Conservation (phyloP, 2,329 filamentous ascomycete species). For the Aspergillus neoniger region DNA sequence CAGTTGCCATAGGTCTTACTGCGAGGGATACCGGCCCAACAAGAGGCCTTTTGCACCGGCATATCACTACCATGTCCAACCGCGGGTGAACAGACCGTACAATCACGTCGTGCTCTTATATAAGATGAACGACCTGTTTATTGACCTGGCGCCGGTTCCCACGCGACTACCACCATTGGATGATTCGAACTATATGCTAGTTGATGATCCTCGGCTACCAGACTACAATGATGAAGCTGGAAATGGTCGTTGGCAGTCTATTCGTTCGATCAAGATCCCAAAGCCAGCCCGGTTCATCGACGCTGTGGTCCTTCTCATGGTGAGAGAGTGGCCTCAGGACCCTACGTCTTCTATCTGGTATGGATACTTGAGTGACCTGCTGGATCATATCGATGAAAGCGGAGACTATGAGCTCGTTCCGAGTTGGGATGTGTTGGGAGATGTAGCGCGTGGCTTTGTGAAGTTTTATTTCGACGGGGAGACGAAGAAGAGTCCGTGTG, state of each 20-base stretch:
- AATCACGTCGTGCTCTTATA: no score
- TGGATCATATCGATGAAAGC: no score
- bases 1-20: background rate
- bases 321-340: background rate
- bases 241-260: background rate
- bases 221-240: background rate
- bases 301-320: background rate
- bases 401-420: no score
- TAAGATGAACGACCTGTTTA: no score
- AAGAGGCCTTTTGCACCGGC: background rate
- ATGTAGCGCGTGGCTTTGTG: no score
- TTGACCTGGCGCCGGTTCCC: background rate
- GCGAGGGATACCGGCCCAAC: background rate
- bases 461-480: no score
- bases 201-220: background rate
- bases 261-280: background rate
- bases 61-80: background rate
- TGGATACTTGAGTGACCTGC: no score
- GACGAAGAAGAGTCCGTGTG: no score
- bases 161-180: background rate
- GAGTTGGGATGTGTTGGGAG: no score
- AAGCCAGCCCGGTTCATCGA: background rate
- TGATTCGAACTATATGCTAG: background rate
- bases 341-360: background rate
- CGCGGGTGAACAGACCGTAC: background rate